Percentiles rank a stretch among this genome's conserved stretches.
phyloP scores from a whole-genome alignment of 106 monocot genomes.

The Acanthochlamys bracteata region DNA sequence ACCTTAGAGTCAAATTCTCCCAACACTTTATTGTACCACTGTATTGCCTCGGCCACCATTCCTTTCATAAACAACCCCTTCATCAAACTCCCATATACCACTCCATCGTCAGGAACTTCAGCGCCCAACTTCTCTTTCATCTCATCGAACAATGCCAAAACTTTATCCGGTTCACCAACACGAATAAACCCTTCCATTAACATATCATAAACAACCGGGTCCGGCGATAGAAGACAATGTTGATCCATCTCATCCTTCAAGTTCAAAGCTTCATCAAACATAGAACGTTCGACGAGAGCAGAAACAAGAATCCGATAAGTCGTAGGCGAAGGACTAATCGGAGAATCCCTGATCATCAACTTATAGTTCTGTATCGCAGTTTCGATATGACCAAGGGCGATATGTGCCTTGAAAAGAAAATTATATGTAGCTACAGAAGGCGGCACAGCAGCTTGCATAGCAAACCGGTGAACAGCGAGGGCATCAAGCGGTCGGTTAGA shows the following conservation, averaged over 20 bases:
- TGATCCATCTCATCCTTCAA: constrained; percentile 77
- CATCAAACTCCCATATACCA: constrained; percentile 80
- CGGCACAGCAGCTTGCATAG: constrained; percentile 75
- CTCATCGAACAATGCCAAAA: constrained; percentile 47
- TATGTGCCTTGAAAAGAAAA: constrained; percentile 73
- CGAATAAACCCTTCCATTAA: constrained; percentile 73
- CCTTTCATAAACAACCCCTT: constrained; percentile 75
- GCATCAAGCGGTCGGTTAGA: constrained; percentile 69
- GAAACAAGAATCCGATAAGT: constrained; percentile 74
- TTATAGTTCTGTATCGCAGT: constrained; percentile 83
- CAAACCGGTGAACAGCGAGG: constrained; percentile 82
- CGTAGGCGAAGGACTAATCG: constrained; percentile 57
- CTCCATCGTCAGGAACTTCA: constrained; percentile 38
- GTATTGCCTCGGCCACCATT: constrained; percentile 68
- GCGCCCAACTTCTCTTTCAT: constrained; percentile 69
- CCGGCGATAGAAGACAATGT: constrained; percentile 40
- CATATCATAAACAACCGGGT: constrained; percentile 55
- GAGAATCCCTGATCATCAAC: constrained; percentile 43
- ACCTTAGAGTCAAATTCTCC: constrained; percentile 55
- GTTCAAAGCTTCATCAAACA: constrained; percentile 58
- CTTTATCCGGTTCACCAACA: constrained; percentile 35
- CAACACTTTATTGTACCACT: constrained; percentile 37
- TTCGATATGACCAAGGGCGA: constrained; percentile 68
- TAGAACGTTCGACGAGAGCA: constrained; percentile 55
- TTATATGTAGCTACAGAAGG: constrained; percentile 78